phyloP scores from a whole-genome alignment of 495 filamentous ascomycete genomes.

The Annulohypoxylon moriforme region DNA sequence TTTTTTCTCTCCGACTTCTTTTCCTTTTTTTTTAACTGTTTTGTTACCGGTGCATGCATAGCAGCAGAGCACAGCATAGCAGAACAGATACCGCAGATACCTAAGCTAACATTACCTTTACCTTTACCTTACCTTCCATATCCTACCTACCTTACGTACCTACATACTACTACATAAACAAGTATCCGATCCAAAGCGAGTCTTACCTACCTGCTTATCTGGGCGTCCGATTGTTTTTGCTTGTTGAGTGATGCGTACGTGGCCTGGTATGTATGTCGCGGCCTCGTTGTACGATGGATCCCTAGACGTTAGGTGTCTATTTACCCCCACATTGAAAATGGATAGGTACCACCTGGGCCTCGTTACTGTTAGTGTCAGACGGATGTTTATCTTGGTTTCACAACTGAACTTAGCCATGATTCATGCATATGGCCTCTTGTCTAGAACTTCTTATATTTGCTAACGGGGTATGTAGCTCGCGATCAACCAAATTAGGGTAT shows the following conservation, averaged over 20 bases:
- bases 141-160: slow-evolving; percentile 25
- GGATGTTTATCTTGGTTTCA: too few species aligned
- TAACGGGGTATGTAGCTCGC: too few species aligned
- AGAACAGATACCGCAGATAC: slow-evolving; percentile 26
- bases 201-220: not conserved
- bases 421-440: too few species aligned
- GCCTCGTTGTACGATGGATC: too few species aligned
- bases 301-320: too few species aligned
- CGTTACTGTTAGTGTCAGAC: too few species aligned
- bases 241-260: not conserved
- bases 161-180: not conserved
- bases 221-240: not conserved
- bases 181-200: not conserved
- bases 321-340: too few species aligned
- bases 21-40: slow-evolving; percentile 11
- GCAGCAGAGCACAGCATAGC: not conserved
- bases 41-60: not conserved
- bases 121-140: not conserved
- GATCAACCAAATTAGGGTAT: too few species aligned
- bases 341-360: too few species aligned
- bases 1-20: not conserved
- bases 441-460: too few species aligned
- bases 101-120: not conserved
- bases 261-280: too few species aligned
- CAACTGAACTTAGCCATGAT: too few species aligned